Evolutionary conservation across 1,139 yeast species (phyloP), one percentile per base, ranked within the genome.

Genomic region (Kluyveromyces marxianus): DNA sequence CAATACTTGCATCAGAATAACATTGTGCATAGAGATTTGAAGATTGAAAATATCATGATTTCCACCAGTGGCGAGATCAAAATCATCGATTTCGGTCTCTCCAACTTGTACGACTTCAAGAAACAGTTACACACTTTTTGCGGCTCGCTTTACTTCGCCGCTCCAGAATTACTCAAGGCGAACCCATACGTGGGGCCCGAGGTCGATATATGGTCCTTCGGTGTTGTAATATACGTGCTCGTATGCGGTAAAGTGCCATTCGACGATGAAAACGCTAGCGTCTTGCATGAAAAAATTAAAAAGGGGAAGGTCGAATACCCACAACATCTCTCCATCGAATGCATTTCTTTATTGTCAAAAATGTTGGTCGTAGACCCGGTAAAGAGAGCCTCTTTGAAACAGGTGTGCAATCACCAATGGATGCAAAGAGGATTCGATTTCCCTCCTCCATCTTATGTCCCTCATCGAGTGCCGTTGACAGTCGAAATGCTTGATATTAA

Each of bases 231-330:
- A 35, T 92, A 88, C 60, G 99, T 92, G 21, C 70, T 94, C 51
- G 96, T 92, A 2, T 90, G 97, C 63, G 99, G 99, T 45, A 90
- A 89, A 63, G 97, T 94, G 5, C 99, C 99, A 10, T 94, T 94
- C 66, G 98, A 94, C 65, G 98, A 94, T 63, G 95, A 88, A 60
- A 82, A 87, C 50, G 95, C 95, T 56, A 84, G 92, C 41, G 94
- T 87, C 2, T 73, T 94, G 57, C 98, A 94, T 64, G 96, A 89
- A 54, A 90, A 90, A 66, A 94, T 94, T 63, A 94, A 92, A 61
- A 77, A 83, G 53, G 98, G 98, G 35, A 75, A 81, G 50, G 96
- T 94, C 4, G 96, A 89, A 54, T 94, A 94, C 63, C 98, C 98
- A 4, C 75, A 75, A 39, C 83, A 83, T 68, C 70, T 94, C 42